Evolutionary conservation across 768 basidiomycete species (phyloP).

Genomic region (Lactifluus piperatus): DNA sequence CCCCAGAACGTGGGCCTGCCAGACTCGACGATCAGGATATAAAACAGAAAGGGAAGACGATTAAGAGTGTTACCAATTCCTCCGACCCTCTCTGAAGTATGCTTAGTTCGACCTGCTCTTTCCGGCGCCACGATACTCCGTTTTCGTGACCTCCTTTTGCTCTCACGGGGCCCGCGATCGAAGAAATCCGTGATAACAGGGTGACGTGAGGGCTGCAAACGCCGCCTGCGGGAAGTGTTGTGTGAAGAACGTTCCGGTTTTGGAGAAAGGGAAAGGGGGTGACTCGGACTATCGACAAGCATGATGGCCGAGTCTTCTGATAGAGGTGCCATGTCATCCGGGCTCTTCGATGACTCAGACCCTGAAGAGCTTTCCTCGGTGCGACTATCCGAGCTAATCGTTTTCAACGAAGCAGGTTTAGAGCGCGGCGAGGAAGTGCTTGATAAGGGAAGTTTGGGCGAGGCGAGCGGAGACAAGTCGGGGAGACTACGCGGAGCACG

Average conservation of each 20-base stretch:
- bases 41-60: not conserved
- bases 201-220: not conserved
- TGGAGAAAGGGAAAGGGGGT: not conserved
- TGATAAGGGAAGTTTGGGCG: not conserved
- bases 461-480: constrained; percentile 3
- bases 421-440: not conserved
- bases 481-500: constrained; percentile 3
- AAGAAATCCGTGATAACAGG: constrained; percentile 13
- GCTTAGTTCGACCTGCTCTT: not conserved
- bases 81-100: not conserved
- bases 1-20: not conserved
- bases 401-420: not conserved
- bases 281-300: constrained; percentile 1
- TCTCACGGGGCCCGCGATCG: not conserved
- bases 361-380: not conserved
- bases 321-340: not conserved
- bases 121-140: not conserved
- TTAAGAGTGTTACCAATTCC: not conserved
- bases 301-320: not conserved
- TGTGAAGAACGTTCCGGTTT: not conserved
- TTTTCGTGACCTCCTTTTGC: not conserved
- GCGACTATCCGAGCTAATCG: not conserved
- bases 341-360: not conserved
- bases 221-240: not conserved
- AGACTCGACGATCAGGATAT: not conserved